Evolutionary conservation across 345 rosid species (phyloP), one percentile per base, ranked within the genome.

Genomic region (Ceriops decandra): DNA sequence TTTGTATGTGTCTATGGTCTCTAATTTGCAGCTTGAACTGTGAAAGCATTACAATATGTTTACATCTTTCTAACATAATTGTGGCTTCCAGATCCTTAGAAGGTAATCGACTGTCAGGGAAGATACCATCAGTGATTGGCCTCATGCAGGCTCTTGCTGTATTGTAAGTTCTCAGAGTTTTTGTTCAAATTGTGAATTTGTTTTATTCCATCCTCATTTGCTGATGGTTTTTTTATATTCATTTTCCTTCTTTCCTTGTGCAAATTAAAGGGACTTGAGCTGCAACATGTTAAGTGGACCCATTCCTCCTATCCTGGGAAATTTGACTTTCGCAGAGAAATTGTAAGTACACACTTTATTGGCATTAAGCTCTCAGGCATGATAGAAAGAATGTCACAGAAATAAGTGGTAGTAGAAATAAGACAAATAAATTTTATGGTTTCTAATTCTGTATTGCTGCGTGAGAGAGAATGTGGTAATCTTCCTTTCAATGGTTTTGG

Each of bases 131-230:
- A 15, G 99, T 95, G 63, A 86, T 95, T 58, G 99, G 99, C 74
- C 85, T 95, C 26, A 95, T 95, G 99, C 99, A 95, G 79, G 99
- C 99, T 27, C 99, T 95, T 73, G 97, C 99, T 69, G 99, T 95
- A 22, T 66, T 95, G 99, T 95, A 83, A 87, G 99, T 79, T 56
- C 72, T 51, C 46, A 65, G 62, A 33, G 17, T 7, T 59, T 56
- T 36, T 22, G 2, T 10, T 4, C 2, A n/a, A 15, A 32, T 1
- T 16, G 13, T 0, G 1, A 28, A 68, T 1, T 36, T n/a, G 71
- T 8, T 10, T 42, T 26, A 6, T 38, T 57, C 30, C 0, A 21
- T 28, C 26, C 2, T 26, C 36, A 52, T 52, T 11, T 15, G 11
- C 6, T 56, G 56, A 24, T 22, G 22, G 26, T 42, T 52, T 27